Percentiles rank a stretch among this genome's conserved stretches.
Conservation (phyloP, 331 rosid species). For the Dryas integrifolia region DNA sequence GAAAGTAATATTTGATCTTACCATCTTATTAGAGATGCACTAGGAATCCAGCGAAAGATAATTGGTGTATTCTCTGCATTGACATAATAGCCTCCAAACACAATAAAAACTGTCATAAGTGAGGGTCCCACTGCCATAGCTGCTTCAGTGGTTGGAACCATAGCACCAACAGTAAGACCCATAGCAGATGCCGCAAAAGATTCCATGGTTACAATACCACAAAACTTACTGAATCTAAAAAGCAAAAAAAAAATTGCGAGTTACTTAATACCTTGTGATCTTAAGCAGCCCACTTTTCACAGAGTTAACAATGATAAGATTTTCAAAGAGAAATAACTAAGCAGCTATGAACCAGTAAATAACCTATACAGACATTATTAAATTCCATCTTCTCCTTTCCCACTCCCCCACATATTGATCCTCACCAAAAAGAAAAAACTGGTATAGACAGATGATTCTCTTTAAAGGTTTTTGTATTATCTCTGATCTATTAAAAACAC, state of each 20-base stretch:
- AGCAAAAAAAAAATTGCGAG: constrained; percentile 29
- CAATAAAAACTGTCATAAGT: constrained; percentile 86
- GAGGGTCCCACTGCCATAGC: constrained; percentile 97
- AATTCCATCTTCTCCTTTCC: neutral
- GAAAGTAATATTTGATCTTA: constrained; percentile 33
- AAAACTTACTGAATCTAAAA: constrained; percentile 79
- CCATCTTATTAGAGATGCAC: constrained; percentile 86
- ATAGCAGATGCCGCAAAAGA: constrained; percentile 96
- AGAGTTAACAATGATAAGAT: neutral
- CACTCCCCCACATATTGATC: neutral
- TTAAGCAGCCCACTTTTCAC: neutral
- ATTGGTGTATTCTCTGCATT: constrained; percentile 85
- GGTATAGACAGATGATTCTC: neutral
- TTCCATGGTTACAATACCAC: constrained; percentile 81
- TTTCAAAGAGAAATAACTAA: neutral
- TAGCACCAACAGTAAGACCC: constrained; percentile 96
- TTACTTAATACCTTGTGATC: constrained; percentile 21
- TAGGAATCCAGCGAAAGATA: constrained; percentile 95
- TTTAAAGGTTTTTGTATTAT: neutral
- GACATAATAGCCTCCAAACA: constrained; percentile 92
- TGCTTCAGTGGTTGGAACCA: constrained; percentile 94
- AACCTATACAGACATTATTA: neutral
- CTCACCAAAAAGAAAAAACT: neutral
- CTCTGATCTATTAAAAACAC: neutral
- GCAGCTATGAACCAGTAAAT: neutral